Evolutionary conservation across 2,329 filamentous ascomycete species (phyloP).

Genomic region (Penicillium sumatraense): DNA sequence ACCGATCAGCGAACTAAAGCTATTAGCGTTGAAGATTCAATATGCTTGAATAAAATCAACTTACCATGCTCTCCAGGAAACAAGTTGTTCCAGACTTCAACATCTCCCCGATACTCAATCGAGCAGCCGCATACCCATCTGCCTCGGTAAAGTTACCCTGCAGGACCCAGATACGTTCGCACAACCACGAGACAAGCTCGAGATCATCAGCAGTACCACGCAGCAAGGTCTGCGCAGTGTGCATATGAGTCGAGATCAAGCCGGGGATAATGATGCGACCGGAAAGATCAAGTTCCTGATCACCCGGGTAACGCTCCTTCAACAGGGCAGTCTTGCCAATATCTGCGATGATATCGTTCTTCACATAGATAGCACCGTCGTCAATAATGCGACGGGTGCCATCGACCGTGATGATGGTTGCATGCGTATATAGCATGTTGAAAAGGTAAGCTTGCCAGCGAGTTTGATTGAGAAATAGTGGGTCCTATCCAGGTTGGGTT

Average conservation of each 20-base stretch:
- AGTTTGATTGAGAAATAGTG: background rate
- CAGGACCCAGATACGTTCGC: constrained; percentile 56
- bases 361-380: constrained; percentile 53
- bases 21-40: background rate
- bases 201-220: constrained; percentile 56
- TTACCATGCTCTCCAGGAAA: constrained; percentile 58
- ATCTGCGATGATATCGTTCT: constrained; percentile 45
- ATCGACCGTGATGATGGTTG: constrained; percentile 59
- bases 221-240: constrained; percentile 54
- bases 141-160: constrained; percentile 51
- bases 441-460: background rate
- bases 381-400: constrained; percentile 49
- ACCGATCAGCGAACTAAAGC: constrained; percentile 49
- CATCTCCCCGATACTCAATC: constrained; percentile 57
- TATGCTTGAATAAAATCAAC: constrained; percentile 3
- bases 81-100: constrained; percentile 56
- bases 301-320: constrained; percentile 32
- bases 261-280: constrained; percentile 55
- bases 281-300: constrained; percentile 39
- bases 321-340: constrained; percentile 49
- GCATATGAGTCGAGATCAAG: constrained; percentile 57
- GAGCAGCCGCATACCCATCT: constrained; percentile 55
- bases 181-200: constrained; percentile 56
- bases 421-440: constrained; percentile 52
- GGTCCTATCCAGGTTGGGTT: background rate